A percentile compares a stretch with the other conserved stretches of the same genome.
Evolutionary conservation across 2,329 filamentous ascomycete species (phyloP).

Genomic region (Nigrograna mackinnonii): DNA sequence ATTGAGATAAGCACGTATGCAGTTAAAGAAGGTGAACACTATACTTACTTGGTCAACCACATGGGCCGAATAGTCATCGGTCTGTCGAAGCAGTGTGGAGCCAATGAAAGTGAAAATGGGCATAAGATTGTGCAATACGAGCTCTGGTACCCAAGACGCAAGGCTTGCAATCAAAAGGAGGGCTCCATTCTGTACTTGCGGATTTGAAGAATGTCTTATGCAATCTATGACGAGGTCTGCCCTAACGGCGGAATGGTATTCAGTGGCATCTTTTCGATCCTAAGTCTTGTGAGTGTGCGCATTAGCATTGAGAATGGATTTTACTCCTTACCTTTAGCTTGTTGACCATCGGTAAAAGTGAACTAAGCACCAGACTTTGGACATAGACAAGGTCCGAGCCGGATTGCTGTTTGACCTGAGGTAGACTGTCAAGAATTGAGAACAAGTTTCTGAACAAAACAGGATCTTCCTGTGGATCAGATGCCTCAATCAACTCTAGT

Average conservation of each 20-base stretch:
- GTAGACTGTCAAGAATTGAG: conserved; percentile 81
- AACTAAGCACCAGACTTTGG: conserved; percentile 80
- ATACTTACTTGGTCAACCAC: conserved; percentile 80
- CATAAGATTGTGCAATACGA: conserved; percentile 97
- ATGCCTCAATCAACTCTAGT: conserved; percentile 83
- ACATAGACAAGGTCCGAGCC: conserved; percentile 89
- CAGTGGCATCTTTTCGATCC: conserved; percentile 54
- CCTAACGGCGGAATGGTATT: conserved; percentile 79
- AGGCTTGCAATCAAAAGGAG: conserved; percentile 85
- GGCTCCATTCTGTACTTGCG: conserved; percentile 91
- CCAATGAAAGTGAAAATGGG: conserved; percentile 99
- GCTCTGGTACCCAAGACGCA: conserved; percentile 83
- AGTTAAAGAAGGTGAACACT: neutral
- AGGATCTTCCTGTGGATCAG: conserved; percentile 73
- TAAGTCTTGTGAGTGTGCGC: too few species aligned
- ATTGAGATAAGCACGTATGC: too few species aligned
- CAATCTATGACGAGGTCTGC: conserved; percentile 93
- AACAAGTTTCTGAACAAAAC: conserved; percentile 81
- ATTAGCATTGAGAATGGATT: neutral
- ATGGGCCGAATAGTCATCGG: conserved; percentile 95
- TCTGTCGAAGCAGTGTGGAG: conserved; percentile 84
- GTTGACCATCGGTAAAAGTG: conserved; percentile 82
- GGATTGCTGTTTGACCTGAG: conserved; percentile 79
- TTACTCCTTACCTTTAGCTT: conserved; percentile 59
- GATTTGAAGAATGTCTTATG: conserved; percentile 87